Evolutionary conservation across 805 yeast species (phyloP).

Genomic region (Naumovozyma dairenensis): DNA sequence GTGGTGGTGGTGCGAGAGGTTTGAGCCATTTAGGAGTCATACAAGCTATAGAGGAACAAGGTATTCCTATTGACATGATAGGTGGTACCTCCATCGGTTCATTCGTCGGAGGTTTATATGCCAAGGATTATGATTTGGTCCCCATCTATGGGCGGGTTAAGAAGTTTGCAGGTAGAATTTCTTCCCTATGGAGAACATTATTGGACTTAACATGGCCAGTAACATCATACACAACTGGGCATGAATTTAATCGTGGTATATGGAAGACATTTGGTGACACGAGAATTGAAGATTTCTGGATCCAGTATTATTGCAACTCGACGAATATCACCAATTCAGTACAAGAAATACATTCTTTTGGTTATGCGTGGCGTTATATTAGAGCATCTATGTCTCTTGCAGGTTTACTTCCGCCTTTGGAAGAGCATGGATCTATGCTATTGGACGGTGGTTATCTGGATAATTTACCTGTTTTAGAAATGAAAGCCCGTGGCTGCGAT

Average conservation of each 20-base stretch:
- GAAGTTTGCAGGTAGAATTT: constrained; percentile 70
- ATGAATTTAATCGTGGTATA: constrained; percentile 93
- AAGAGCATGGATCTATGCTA: constrained; percentile 85
- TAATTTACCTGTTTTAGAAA: constrained; percentile 83
- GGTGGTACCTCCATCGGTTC: constrained; percentile 98
- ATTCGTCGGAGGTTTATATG: constrained; percentile 90
- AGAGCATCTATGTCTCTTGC: constrained; percentile 96
- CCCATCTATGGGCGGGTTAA: constrained; percentile 87
- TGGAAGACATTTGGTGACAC: constrained; percentile 93
- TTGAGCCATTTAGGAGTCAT: constrained; percentile 85
- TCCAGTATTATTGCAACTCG: constrained; percentile 77
- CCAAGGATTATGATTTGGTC: constrained; percentile 82
- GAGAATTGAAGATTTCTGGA: constrained; percentile 94
- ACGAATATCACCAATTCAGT: constrained; percentile 91
- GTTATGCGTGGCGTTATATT: constrained; percentile 91
- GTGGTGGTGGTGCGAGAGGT: constrained; percentile 98
- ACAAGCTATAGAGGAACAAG: constrained; percentile 82
- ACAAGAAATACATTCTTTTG: constrained; percentile 88
- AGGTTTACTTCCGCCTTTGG: constrained; percentile 75
- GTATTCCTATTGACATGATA: constrained; percentile 85
- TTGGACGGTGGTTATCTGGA: constrained; percentile 95
- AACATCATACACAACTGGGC: constrained; percentile 93
- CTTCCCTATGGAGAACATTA: constrained; percentile 76
- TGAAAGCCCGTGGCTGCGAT: constrained; percentile 82
- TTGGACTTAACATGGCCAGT: constrained; percentile 87